phyloP scores from a whole-genome alignment of 176 grass and related monocot genomes.

The Echinochloa phyllopogon region DNA sequence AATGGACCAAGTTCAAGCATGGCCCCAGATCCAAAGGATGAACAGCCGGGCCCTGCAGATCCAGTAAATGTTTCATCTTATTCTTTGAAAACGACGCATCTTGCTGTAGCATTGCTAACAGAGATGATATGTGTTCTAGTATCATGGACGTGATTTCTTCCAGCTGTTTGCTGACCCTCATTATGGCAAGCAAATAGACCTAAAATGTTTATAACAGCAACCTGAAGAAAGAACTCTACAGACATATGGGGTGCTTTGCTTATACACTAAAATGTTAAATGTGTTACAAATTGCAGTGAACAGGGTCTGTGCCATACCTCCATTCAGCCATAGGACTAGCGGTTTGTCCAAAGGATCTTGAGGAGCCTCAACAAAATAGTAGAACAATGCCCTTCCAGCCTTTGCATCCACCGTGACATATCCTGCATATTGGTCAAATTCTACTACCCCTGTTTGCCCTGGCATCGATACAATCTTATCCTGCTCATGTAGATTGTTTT shows the following conservation, averaged over 20 bases:
- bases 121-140: not conserved
- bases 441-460: conserved; percentile 45
- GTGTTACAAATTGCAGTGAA: not conserved
- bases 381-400: conserved; percentile 71
- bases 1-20: conserved; percentile 83
- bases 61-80: conserved; percentile 26
- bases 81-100: conserved; percentile 9
- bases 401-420: conserved; percentile 66
- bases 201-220: not conserved
- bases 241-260: conserved; percentile 23
- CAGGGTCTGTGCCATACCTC: conserved; percentile 47
- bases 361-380: conserved; percentile 72
- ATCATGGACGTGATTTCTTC: not conserved
- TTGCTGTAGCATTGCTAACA: conserved; percentile 21
- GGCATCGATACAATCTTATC: conserved; percentile 65
- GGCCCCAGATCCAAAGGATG: conserved; percentile 69
- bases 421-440: conserved; percentile 73
- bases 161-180: not conserved
- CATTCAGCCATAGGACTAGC: conserved; percentile 79
- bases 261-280: conserved; percentile 32
- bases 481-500: conserved; percentile 30
- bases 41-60: conserved; percentile 69
- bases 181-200: not conserved
- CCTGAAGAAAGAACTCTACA: not conserved
- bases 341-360: conserved; percentile 54